These are phyloP conservation scores for Verticillium nubilum DNA, from an alignment of 2,329 filamentous ascomycete species.

Conservation along the genomic window DNA sequence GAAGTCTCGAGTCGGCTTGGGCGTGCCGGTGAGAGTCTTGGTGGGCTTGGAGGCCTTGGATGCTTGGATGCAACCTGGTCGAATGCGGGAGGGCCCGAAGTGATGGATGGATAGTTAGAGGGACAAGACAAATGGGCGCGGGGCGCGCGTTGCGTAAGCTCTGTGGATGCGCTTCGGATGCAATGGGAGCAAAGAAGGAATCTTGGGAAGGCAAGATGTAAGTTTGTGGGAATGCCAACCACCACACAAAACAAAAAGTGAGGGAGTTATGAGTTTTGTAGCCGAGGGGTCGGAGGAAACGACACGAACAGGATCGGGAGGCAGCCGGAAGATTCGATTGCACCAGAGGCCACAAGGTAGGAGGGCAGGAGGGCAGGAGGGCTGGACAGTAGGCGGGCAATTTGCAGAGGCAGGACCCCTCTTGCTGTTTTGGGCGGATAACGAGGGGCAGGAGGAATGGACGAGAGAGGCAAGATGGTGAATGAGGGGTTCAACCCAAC, in stretches of 20 bases:
- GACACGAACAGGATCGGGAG: background rate
- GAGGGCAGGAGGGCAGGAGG: slow-evolving; percentile 2
- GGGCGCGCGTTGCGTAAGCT: slow-evolving; percentile 8
- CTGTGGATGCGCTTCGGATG: slow-evolving; percentile 2
- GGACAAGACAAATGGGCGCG: background rate
- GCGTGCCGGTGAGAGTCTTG: slow-evolving; percentile 1
- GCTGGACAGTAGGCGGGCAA: slow-evolving; percentile 1
- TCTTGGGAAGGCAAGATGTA: background rate
- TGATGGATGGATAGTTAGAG: slow-evolving; percentile 4
- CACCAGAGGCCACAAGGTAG: background rate
- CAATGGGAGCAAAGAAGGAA: background rate
- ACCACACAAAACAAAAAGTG: background rate
- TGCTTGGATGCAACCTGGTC: background rate
- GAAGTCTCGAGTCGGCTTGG: background rate
- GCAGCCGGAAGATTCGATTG: background rate
- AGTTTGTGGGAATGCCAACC: slow-evolving; percentile 1
- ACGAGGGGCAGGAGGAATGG: background rate
- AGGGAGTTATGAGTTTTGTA: background rate
- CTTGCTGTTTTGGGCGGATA: background rate
- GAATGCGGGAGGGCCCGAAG: slow-evolving; percentile 10
- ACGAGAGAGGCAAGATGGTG: background rate
- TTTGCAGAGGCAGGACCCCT: background rate
- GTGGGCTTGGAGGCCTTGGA: slow-evolving; percentile 2
- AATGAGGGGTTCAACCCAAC: background rate
- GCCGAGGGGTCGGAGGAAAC: slow-evolving; percentile 2